Percentiles rank a stretch among this genome's conserved stretches.
Evolutionary conservation across 495 filamentous ascomycete genomes (phyloP).

Genomic region (Podospora fimiseda): DNA sequence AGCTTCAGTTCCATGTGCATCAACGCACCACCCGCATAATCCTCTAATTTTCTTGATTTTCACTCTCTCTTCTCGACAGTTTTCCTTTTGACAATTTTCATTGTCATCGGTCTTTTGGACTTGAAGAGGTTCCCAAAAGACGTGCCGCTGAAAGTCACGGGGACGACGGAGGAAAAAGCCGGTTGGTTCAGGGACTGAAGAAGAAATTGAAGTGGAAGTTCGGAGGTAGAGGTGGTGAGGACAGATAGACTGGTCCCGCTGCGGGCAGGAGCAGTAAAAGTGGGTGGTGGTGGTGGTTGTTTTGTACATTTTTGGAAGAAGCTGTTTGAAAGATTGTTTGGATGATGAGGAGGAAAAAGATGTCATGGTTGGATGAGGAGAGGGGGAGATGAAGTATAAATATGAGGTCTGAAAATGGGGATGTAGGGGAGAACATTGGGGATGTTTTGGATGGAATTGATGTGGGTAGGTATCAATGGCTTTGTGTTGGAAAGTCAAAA

Average conservation of each 20-base stretch:
- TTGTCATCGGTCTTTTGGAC: not conserved
- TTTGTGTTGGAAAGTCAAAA: too few relatives aligned
- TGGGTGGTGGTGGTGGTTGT: too few relatives aligned
- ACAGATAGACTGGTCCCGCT: not conserved
- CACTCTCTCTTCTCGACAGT: not conserved
- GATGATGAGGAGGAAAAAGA: too few relatives aligned
- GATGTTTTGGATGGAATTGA: too few relatives aligned
- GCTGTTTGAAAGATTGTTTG: too few relatives aligned
- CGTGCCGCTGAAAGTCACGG: not conserved
- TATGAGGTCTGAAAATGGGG: too few relatives aligned
- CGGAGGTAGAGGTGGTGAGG: not conserved
- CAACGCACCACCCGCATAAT: not conserved
- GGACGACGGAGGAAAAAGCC: not conserved
- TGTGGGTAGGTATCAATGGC: too few relatives aligned
- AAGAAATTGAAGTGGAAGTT: not conserved
- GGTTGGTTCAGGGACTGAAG: not conserved
- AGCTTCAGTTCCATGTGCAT: not conserved
- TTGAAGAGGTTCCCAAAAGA: not conserved
- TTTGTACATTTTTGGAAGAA: too few relatives aligned
- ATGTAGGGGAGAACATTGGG: too few relatives aligned
- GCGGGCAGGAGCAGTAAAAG: not conserved
- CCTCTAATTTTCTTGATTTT: not conserved
- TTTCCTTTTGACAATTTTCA: not conserved
- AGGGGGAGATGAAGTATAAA: too few relatives aligned
- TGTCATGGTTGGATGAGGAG: too few relatives aligned